Conservation (phyloP, 2,329 filamentous ascomycete species). For the Ophiocordyceps camponoti-rufipedis region DNA sequence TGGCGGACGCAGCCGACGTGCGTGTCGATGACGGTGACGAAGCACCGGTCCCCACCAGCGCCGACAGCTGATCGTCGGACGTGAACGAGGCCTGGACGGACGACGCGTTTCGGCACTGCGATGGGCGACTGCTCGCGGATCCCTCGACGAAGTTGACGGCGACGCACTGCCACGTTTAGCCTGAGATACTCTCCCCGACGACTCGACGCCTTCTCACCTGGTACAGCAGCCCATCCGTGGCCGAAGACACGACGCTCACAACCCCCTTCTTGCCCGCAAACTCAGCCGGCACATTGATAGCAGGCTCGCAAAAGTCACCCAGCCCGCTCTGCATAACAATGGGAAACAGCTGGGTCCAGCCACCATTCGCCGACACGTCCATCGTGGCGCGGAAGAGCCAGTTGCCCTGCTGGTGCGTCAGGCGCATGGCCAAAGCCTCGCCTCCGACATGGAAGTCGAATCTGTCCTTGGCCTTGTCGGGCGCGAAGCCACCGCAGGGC, state of each 20-base stretch:
- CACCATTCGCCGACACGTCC: conserved; percentile 24
- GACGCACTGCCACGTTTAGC: conserved; percentile 23
- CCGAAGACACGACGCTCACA: conserved; percentile 30
- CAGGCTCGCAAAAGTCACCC: conserved; percentile 33
- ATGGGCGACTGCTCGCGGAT: conserved; percentile 8
- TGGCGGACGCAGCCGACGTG: not conserved
- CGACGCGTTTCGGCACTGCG: conserved; percentile 18
- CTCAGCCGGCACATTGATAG: conserved; percentile 26
- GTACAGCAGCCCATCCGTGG: conserved; percentile 36
- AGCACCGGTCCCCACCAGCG: conserved; percentile 9
- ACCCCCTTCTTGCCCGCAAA: conserved; percentile 37
- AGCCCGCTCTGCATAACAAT: conserved; percentile 35
- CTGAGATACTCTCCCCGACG: not conserved
- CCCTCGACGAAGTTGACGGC: conserved; percentile 35
- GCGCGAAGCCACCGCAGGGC: conserved; percentile 36
- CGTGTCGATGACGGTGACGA: not conserved
- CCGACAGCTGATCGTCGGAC: conserved; percentile 15
- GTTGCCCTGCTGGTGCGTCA: conserved; percentile 31
- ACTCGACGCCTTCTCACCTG: conserved; percentile 22
- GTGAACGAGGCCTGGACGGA: conserved; percentile 13
- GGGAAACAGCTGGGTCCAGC: conserved; percentile 37
- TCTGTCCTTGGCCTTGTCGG: conserved; percentile 22
- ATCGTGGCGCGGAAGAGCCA: conserved; percentile 41
- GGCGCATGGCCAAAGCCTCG: conserved; percentile 27
- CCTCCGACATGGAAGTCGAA: conserved; percentile 40